Conservation (phyloP, 306 rosid genomes). For the Cajanus cajan region DNA sequence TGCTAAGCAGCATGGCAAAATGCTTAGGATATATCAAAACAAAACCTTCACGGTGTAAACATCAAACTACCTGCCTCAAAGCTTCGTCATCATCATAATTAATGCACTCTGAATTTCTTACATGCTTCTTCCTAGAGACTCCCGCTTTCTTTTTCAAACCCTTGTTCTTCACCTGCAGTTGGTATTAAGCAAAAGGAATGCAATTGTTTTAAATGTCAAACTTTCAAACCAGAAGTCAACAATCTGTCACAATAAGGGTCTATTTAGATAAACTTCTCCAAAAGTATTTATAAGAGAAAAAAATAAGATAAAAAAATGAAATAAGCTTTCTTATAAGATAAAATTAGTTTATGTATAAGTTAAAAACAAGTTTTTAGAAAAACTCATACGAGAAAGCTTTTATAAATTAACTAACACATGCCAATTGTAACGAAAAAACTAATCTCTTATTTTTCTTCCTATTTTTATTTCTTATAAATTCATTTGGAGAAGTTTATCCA, state of each 20-base stretch:
- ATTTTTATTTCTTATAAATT: too few species aligned
- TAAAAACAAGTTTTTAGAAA: too few species aligned
- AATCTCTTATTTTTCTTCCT: too few species aligned
- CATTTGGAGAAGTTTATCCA: too few species aligned
- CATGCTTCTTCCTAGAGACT: constrained; percentile 33
- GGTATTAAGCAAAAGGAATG: constrained; percentile 6
- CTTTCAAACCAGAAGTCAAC: not conserved
- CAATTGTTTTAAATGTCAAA: not conserved
- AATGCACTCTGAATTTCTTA: constrained; percentile 24
- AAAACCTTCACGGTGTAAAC: constrained; percentile 12
- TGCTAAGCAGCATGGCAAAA: not conserved
- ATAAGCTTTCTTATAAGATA: too few species aligned
- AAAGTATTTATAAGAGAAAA: too few species aligned
- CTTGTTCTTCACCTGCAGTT: constrained; percentile 53
- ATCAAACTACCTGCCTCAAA: constrained; percentile 55
- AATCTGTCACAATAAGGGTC: not conserved
- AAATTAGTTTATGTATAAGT: too few species aligned
- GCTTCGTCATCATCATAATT: constrained; percentile 76
- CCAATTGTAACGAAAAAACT: too few species aligned
- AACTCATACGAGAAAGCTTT: too few species aligned
- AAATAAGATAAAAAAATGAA: too few species aligned
- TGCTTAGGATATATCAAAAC: not conserved
- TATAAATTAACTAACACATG: too few species aligned
- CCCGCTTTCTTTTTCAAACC: constrained; percentile 43
- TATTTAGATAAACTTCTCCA: too few species aligned